These are phyloP conservation scores for Bruguiera parviflora DNA, from an alignment of 345 rosid species.

Conservation along the genomic window DNA sequence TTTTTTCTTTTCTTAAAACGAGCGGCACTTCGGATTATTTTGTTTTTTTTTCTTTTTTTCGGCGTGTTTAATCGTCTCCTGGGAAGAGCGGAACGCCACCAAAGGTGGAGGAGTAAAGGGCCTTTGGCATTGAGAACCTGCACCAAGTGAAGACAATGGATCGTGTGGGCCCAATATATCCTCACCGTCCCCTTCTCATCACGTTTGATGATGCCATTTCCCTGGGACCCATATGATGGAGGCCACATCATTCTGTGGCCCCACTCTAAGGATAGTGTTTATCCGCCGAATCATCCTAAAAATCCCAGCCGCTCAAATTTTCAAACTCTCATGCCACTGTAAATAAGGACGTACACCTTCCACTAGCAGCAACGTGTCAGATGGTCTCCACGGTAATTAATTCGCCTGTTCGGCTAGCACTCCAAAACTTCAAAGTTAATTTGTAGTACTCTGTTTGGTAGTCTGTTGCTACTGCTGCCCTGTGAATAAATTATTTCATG, in stretches of 20 bases:
- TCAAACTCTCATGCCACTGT: too few species aligned
- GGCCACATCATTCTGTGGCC: conserved; percentile 15
- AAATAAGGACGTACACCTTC: too few species aligned
- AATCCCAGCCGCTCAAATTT: not conserved
- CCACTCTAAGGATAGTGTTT: conserved; percentile 14
- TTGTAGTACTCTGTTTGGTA: too few species aligned
- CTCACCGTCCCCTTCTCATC: conserved; percentile 17
- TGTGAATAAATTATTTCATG: too few species aligned
- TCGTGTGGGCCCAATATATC: conserved; percentile 15
- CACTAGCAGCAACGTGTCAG: too few species aligned
- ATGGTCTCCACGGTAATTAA: too few species aligned
- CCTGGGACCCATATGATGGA: conserved; percentile 21
- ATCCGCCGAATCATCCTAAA: not conserved
- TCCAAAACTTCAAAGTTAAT: too few species aligned
- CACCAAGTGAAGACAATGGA: conserved; percentile 16
- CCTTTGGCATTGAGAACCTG: conserved; percentile 22
- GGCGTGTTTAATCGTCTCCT: conserved; percentile 7
- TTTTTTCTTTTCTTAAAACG: too few species aligned
- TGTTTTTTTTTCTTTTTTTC: too few species aligned
- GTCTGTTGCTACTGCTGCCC: too few species aligned
- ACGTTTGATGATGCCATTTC: conserved; percentile 22
- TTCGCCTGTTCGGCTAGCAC: too few species aligned
- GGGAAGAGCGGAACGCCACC: not conserved
- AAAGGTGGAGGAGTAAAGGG: not conserved
- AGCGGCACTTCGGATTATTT: too few species aligned